Evolutionary conservation across 192 early-diverging fungal genomes (phyloP), one percentile per base, ranked within the genome.

Genomic region (Chytriomyces hyalinus): DNA sequence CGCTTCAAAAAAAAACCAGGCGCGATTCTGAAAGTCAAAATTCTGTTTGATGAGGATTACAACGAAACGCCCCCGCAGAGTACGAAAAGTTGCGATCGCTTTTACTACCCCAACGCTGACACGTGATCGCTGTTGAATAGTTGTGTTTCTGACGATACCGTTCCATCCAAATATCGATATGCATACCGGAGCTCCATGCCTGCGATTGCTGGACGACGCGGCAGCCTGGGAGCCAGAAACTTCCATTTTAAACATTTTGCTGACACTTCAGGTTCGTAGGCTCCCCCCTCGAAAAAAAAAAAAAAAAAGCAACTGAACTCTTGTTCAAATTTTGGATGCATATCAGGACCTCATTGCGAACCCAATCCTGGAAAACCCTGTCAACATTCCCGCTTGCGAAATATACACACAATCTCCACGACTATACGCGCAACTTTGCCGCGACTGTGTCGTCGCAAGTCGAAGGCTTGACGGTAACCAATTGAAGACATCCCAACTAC

Each of bases 101-200:
- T 57, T 10, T 26, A 26, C 24, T 26, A 26, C 24, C 24, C 24
- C 24, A 26, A 26, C 24, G 24, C 24, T 26, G 24, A 26, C 24
- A 26, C n/a, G 63, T 65, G 17, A 26, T n/a, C 9, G 61, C 61
- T 63, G 61, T n/a, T 28, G 13, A 64, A 10, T 45, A 67, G 82
- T 85, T 26, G 78, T 66, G 44, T 88, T 88, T 71, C 20, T 66
- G n/a, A 88, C 87, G 20, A 84, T 88, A 0, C 87, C 87, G 15
- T 88, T 88, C 70, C 87, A 88, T 80, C 87, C 87, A 4, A 88
- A 88, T 59, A 80, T 82, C 81, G 87, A 88, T 60, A 78, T 87
- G 78, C 17, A 57, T 1, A 82, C 84, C 15, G 87, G 87, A 11
- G 46, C 62, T 9, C 84, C 84, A 7, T 87, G 85, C 69, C 24